Base-by-base conservation (phyloP, 2,329 filamentous ascomycete genomes). In the Epichloe hybrida region DNA sequence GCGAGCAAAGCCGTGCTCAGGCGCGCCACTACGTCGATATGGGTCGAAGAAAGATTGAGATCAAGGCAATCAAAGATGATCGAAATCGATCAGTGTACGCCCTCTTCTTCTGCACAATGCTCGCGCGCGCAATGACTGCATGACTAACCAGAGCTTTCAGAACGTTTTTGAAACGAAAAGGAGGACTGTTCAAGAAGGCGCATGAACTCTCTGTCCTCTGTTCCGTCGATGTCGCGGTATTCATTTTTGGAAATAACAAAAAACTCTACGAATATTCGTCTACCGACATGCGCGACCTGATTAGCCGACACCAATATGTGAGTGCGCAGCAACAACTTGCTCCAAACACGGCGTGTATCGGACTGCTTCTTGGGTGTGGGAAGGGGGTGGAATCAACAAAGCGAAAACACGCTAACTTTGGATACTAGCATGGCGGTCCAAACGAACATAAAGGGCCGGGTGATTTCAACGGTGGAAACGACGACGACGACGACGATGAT, bases 11-110 rank as follows among this genome's bases (percentile, higher is more conserved):
- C 50, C 50, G 52, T 47, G 44, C 39, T 46, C 17, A 27, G 48
- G 57, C 50, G 48, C 52, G 41, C 40, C 13, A 51, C 48, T 36
- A 48, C 52, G 48, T 57, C 56, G 64, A 45, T 49, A 98, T 98
- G 93, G 93, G 93, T 69, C 84, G 93, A 70, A 83, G 93, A 79
- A 98, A 98, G 81, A 98, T 98, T 67, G 93, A 97, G 75, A 97
- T 98, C 77, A 96, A 96, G 73, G 88, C 91, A 61, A 97, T 97
- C 77, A 96, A 95, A 72, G 90, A 96, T 81, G 90, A 96, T 71
- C 83, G 90, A 63, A 96, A 96, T 67, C 88, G 90, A 67, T 95
- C 90, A 63, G 90, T 96, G 90, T 96, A 88, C 70, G 88, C 75
- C 34, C 52, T 43, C 46, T 15, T 7, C 9, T 35, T 23, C n/a